A percentile compares a stretch with the other conserved stretches of the same genome.
These are phyloP conservation scores for Penicillium daleae DNA, from an alignment of 495 filamentous ascomycete genomes.

Conservation along the genomic window DNA sequence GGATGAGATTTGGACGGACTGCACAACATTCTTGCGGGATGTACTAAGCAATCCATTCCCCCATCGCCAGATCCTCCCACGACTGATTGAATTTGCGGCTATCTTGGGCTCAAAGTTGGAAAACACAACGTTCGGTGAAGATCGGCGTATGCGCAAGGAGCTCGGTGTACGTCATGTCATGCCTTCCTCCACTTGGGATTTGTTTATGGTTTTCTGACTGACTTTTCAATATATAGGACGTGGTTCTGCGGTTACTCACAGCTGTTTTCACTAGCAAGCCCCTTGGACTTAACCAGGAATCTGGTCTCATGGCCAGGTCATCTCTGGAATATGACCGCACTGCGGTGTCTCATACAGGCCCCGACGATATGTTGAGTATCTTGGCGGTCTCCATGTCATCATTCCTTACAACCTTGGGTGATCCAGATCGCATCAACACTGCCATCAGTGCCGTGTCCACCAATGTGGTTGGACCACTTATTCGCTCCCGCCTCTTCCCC, in stretches of 20 bases:
- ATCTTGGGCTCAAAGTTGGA: slow-evolving; percentile 92
- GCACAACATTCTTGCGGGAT: slow-evolving; percentile 87
- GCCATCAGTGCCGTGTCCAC: slow-evolving; percentile 80
- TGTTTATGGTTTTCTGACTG: slow-evolving; percentile 11
- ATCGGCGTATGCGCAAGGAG: slow-evolving; percentile 90
- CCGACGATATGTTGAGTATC: slow-evolving; percentile 81
- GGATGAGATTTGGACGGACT: slow-evolving; percentile 98
- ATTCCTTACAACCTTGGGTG: slow-evolving; percentile 82
- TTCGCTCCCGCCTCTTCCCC: slow-evolving; percentile 86
- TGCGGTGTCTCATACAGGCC: slow-evolving; percentile 44
- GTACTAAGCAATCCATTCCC: slow-evolving; percentile 93
- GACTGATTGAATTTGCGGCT: slow-evolving; percentile 84
- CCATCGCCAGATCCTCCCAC: slow-evolving; percentile 86
- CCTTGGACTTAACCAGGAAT: slow-evolving; percentile 57
- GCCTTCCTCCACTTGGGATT: background rate
- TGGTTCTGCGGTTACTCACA: slow-evolving; percentile 83
- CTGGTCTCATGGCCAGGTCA: slow-evolving; percentile 41
- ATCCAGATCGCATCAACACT: slow-evolving; percentile 78
- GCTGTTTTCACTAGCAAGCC: slow-evolving; percentile 91
- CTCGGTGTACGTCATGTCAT: slow-evolving; percentile 72
- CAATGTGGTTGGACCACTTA: slow-evolving; percentile 78
- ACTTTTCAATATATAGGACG: slow-evolving; percentile 62
- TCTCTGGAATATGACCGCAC: slow-evolving; percentile 51
- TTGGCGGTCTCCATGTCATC: slow-evolving; percentile 78
- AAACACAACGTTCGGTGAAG: slow-evolving; percentile 97